phyloP scores from a whole-genome alignment of 2,329 filamentous ascomycete species.

The Bipolaris sorokiniana region DNA sequence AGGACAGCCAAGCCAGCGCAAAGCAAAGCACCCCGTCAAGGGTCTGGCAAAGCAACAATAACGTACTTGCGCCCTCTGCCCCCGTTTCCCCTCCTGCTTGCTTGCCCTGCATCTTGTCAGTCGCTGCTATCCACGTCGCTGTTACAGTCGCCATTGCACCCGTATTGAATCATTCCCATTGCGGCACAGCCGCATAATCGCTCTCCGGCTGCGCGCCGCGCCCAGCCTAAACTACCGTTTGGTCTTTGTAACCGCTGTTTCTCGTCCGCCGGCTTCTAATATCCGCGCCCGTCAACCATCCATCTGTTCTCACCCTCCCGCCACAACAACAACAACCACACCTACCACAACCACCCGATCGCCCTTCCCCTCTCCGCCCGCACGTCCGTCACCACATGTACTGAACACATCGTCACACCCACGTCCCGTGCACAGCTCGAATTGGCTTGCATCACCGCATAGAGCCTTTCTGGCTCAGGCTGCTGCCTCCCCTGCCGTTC shows the following conservation, averaged over 20 bases:
- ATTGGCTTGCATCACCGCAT: constrained; percentile 40
- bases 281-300: constrained; percentile 13
- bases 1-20: not conserved
- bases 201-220: constrained; percentile 16
- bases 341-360: constrained; percentile 4
- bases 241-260: constrained; percentile 14
- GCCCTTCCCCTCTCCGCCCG: not conserved
- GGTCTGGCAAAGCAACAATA: constrained; percentile 1
- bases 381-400: constrained; percentile 6
- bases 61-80: constrained; percentile 4
- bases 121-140: not conserved
- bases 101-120: not conserved
- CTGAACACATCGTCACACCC: constrained; percentile 8
- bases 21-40: not conserved
- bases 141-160: constrained; percentile 15
- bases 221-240: constrained; percentile 16
- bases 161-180: constrained; percentile 7
- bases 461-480: constrained; percentile 49
- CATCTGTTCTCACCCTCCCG: constrained; percentile 24
- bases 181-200: constrained; percentile 15
- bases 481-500: constrained; percentile 35
- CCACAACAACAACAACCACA: constrained; percentile 23
- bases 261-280: constrained; percentile 18
- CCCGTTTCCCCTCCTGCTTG: constrained; percentile 8
- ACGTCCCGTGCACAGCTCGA: constrained; percentile 18